phyloP scores from a whole-genome alignment of 306 rosid genomes.

The Adenanthera pavonina region DNA sequence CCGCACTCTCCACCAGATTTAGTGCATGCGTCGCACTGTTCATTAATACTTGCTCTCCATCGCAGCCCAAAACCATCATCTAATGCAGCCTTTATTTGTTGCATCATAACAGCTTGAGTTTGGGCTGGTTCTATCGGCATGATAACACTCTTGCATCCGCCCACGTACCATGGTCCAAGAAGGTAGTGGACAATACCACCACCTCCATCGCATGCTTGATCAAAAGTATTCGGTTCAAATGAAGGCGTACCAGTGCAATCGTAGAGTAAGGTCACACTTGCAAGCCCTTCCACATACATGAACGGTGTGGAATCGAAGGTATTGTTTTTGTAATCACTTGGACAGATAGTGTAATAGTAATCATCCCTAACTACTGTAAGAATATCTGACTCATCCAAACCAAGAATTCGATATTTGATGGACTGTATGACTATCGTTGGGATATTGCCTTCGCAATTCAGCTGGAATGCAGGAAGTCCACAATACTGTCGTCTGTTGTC shows the following conservation, averaged over 20 bases:
- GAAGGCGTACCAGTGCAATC: background rate
- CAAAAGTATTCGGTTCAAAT: background rate
- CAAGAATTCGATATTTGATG: slow-evolving; percentile 38
- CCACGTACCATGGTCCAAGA: fast-evolving
- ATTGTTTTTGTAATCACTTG: background rate
- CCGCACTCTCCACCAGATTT: slow-evolving; percentile 36
- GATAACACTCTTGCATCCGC: background rate
- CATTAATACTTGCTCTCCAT: background rate
- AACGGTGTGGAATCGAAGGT: slow-evolving; percentile 16
- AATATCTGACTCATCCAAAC: background rate
- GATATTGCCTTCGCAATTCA: background rate
- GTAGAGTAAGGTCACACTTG: slow-evolving; percentile 7
- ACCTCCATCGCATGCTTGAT: background rate
- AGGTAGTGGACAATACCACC: background rate
- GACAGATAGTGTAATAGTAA: background rate
- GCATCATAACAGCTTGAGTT: fast-evolving
- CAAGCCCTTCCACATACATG: background rate
- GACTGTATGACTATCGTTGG: background rate
- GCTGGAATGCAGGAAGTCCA: background rate
- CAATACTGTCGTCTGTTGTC: slow-evolving; percentile 2
- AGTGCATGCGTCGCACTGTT: background rate
- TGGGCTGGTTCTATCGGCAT: background rate
- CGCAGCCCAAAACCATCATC: slow-evolving; percentile 12
- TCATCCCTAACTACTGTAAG: slow-evolving; percentile 46
- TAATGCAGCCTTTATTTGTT: background rate